These are phyloP conservation scores for Rhodotorula graminis DNA, from an alignment of 768 basidiomycete species.

Conservation along the genomic window DNA sequence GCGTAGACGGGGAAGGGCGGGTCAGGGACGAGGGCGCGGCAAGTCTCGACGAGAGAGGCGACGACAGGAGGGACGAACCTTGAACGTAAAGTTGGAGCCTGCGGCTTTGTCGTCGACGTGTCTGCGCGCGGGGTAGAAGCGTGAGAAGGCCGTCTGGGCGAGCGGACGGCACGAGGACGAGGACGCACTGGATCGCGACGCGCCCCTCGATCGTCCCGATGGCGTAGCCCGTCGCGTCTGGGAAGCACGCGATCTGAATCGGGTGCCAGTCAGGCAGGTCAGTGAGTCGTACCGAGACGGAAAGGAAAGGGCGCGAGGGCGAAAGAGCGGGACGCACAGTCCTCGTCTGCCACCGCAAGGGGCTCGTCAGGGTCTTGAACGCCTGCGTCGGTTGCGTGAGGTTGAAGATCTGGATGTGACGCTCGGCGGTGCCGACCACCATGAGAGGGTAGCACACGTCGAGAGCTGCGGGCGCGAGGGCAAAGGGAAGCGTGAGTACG, in stretches of 20 bases:
- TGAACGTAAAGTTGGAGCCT: conserved; percentile 82
- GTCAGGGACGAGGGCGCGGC: no score
- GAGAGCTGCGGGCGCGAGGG: conserved; percentile 14
- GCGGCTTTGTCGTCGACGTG: conserved; percentile 34
- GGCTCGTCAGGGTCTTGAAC: conserved; percentile 55
- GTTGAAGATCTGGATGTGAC: conserved; percentile 84
- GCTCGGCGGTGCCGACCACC: conserved; percentile 88
- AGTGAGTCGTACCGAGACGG: no score
- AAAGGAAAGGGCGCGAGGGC: no score
- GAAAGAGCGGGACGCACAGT: conserved; percentile 46
- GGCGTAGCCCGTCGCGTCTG: conserved; percentile 48
- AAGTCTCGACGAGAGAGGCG: not conserved
- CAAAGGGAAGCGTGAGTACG: not conserved
- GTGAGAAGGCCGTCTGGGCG: not conserved
- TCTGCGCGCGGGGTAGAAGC: no score
- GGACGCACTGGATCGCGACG: conserved; percentile 86
- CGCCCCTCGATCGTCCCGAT: conserved; percentile 57
- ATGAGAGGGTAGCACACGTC: conserved; percentile 36
- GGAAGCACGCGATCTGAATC: conserved; percentile 47
- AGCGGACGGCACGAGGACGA: not conserved
- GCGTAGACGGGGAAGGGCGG: not conserved
- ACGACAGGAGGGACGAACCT: no score
- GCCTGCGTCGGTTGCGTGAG: conserved; percentile 68
- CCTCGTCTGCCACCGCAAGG: conserved; percentile 89
- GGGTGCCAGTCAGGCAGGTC: no score